Conservation (phyloP, 345 rosid species). For the Populus deltoides region DNA sequence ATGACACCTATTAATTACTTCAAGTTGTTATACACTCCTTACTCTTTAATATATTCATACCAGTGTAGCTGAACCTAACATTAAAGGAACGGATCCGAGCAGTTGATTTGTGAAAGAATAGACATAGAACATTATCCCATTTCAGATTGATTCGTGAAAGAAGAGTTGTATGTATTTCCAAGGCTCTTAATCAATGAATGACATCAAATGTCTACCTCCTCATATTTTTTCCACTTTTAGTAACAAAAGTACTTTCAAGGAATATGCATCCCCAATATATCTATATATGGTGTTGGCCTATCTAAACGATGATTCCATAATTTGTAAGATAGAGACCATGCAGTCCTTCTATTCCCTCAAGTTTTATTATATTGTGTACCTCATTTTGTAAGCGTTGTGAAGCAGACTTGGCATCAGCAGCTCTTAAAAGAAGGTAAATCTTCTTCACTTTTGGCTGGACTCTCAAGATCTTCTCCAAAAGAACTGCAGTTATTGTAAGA, state of each 20-base stretch:
- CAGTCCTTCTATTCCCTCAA: background rate
- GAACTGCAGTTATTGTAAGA: constrained; percentile 38
- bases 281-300: no score
- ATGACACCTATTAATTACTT: no score
- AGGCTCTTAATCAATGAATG: background rate
- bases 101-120: background rate
- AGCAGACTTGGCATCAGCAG: constrained; percentile 67
- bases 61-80: no score
- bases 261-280: no score
- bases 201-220: background rate
- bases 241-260: no score
- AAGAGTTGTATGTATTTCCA: background rate
- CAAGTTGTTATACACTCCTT: no score
- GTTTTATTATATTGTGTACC: constrained; percentile 33
- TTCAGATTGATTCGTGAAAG: no score
- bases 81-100: no score
- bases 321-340: background rate
- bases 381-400: constrained; percentile 58
- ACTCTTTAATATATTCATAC: no score
- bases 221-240: background rate
- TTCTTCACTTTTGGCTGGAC: constrained; percentile 82
- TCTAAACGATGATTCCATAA: no score
- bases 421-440: constrained; percentile 72
- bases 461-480: constrained; percentile 77
- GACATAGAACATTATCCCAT: background rate